Conservation (phyloP, 345 rosid genomes). For the Eucalyptus albens region DNA sequence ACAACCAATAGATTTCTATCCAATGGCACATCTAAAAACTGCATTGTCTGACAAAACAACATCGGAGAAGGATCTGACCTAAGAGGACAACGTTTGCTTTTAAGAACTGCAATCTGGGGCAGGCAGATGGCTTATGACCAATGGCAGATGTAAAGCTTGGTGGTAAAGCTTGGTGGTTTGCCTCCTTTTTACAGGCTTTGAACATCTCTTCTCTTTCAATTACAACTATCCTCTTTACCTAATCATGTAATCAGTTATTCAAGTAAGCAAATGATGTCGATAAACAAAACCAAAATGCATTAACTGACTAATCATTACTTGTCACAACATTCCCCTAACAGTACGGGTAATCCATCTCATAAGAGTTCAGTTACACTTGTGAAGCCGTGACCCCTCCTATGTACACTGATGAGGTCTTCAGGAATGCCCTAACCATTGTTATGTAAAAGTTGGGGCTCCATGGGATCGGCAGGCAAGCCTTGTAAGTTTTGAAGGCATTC, state of each 20-base stretch:
- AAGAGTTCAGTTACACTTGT: slow-evolving; percentile 23
- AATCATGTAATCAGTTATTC: neutral
- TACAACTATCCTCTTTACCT: slow-evolving; percentile 26
- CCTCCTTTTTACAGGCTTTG: slow-evolving; percentile 16
- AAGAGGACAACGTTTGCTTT: neutral
- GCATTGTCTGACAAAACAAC: neutral
- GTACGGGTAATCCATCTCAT: slow-evolving; percentile 12
- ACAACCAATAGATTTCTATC: neutral
- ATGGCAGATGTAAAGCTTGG: slow-evolving; percentile 1
- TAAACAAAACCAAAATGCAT: neutral
- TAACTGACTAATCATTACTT: neutral
- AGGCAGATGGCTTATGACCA: neutral
- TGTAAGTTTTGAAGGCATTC: slow-evolving; percentile 33
- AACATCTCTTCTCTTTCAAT: slow-evolving; percentile 29
- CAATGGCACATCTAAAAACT: neutral
- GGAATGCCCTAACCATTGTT: slow-evolving; percentile 32
- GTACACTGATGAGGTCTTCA: slow-evolving; percentile 8
- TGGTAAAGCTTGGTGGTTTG: slow-evolving; percentile 12
- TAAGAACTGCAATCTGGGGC: neutral
- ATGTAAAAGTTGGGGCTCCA: slow-evolving; percentile 33
- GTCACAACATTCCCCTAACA: slow-evolving; percentile 21
- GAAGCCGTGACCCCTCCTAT: slow-evolving; percentile 18
- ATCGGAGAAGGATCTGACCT: neutral
- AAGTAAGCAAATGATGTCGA: fast-evolving
- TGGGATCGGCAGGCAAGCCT: slow-evolving; percentile 22